Evolutionary conservation across 352 stramenopile genomes (phyloP), one percentile per base, ranked within the genome.

Genomic region (Globisporangium echinulatum): DNA sequence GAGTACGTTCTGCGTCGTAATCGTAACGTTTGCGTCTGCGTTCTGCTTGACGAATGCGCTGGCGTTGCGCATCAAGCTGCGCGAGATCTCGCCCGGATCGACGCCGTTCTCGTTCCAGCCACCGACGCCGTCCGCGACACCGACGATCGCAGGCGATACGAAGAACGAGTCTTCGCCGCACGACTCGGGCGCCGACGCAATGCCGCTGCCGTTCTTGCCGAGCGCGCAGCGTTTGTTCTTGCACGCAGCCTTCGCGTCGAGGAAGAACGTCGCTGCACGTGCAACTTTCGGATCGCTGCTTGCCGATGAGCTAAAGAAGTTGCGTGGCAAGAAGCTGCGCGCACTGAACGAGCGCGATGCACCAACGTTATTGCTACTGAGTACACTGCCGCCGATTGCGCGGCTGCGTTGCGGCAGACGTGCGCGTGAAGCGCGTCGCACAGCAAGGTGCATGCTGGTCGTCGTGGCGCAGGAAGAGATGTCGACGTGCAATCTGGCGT

Each of bases 71-170:
- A 92, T 92, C 46, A 92, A 56, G 19, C 72, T 82, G 66, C 82
- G 77, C 58, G 79, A 90, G 62, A 92, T 90, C 63, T 82, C 74
- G 61, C 79, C 79, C 5, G 82, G 82, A 56, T 92, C 82, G 19
- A 92, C 82, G 62, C 77, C 77, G 58, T 90, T 92, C 40, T 92
- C 82, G 66, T 92, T 92, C 82, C 82, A 92, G 17, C 82, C 82
- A 42, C 82, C 82, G 13, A 92, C 82, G 25, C 82, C 82, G 53
- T 92, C 82, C 4, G 82, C 82, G 56, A 92, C 77, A 38, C 82
- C 82, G 49, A 92, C 68, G 49, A 88, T 69, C 11, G 75, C 75
- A 1, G 71, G 70, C 11, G 79, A 78, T 54, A 89, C 59, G 54
- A 92, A 92, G 63, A 77, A 92, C 50, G 82, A 92, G 61, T 92